Percentiles rank a stretch among this genome's conserved stretches.
These are phyloP conservation scores for Phytopythium helicoides DNA, from an alignment of 352 stramenopile species.

Conservation along the genomic window DNA sequence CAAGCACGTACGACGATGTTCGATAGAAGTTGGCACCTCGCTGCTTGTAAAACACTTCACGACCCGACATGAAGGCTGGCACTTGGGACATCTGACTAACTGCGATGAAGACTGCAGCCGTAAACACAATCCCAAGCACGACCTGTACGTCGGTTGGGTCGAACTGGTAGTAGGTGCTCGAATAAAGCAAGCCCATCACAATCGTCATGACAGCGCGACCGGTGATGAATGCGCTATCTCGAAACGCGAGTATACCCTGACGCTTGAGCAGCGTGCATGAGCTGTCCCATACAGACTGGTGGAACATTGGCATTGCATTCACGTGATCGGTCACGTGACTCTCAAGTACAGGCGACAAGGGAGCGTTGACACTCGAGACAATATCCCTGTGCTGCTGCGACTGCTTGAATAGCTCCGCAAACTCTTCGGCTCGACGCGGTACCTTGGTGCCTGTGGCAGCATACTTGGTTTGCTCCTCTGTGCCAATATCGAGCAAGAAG, in stretches of 20 bases:
- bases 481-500: conserved; percentile 28
- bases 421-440: conserved; percentile 6
- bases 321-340: conserved; percentile 12
- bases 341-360: conserved; percentile 13
- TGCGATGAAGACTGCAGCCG: conserved; percentile 61
- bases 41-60: conserved; percentile 75
- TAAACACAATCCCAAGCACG: conserved; percentile 47
- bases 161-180: conserved; percentile 3
- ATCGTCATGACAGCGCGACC: conserved; percentile 8
- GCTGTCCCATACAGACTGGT: conserved; percentile 31
- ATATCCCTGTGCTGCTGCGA: conserved; percentile 33
- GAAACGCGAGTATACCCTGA: conserved; percentile 54
- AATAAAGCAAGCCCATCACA: conserved; percentile 3
- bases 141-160: neutral
- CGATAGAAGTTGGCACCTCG: conserved; percentile 76
- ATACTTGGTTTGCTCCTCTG: conserved; percentile 23
- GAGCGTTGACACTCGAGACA: conserved; percentile 21
- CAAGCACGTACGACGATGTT: conserved; percentile 66
- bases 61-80: conserved; percentile 50
- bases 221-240: conserved; percentile 39
- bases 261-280: conserved; percentile 30
- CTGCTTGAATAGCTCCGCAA: conserved; percentile 25
- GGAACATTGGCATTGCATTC: conserved; percentile 23
- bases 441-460: conserved; percentile 5
- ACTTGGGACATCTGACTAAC: conserved; percentile 61